Base-by-base conservation (phyloP, 306 rosid genomes). In the Dalbergia oliveri region DNA sequence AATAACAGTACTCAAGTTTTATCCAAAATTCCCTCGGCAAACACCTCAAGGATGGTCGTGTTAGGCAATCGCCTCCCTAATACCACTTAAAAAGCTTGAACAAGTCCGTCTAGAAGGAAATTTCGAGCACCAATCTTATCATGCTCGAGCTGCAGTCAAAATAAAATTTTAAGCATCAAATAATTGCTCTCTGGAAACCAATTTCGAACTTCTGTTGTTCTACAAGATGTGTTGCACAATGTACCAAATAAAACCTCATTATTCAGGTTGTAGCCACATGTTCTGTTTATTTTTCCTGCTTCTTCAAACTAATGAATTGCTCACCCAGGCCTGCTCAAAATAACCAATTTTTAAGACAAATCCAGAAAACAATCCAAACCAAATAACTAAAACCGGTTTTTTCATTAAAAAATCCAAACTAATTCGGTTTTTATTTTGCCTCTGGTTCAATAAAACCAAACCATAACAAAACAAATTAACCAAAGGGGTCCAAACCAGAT, bases 291-390 rank as follows among this genome's bases (percentile, higher is more conserved):
- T 81, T 83, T 75, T 47, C 86, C 72, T 14, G 72, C 47, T 79
- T 88, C 91, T 87, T 90, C 75, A 91, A 78, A 47, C 47, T 78
- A 69, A 11, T 18, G 76, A 91, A 91, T 67, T 89, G 87, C 66
- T 88, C 86, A 33, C 98, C 90, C 94, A 9, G 89, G 88, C 8
- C 31, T 26, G 31, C 31, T 26, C 31, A 26, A 26, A 26, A 26
- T 26, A 26, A 26, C 31, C 31, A 2, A 2, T 26, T 26, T 26
- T 26, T 2, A 26, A 26, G 31, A 26, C 1, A 26, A 26, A 26
- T 1, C 3, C 31, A 26, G 1, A 2, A 26, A 26, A 0, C 31
- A 26, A 26, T 26, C 31, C 31, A 26, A 26, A 1, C 31, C 31
- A 26, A 26, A 26, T 1, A 26, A 0, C 31, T 26, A 26, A 26